phyloP scores from a whole-genome alignment of 176 grass and related monocot genomes.

The Phoenix dactylifera region DNA sequence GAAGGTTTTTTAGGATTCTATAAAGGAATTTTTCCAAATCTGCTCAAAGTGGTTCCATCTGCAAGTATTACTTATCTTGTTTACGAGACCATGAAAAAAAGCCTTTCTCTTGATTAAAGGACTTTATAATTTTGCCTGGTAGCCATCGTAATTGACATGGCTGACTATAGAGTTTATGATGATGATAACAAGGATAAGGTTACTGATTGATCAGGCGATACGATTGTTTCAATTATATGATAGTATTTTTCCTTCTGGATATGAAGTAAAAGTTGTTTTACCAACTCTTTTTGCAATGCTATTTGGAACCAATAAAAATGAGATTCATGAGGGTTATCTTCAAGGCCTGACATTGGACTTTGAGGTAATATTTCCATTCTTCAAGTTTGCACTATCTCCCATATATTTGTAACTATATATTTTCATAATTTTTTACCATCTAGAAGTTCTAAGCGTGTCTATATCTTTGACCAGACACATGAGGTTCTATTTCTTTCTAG shows the following conservation, averaged over 20 bases:
- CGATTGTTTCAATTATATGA: slow-evolving; percentile 32
- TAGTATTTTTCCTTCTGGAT: slow-evolving; percentile 46
- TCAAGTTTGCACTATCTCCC: too few relatives aligned
- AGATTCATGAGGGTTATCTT: slow-evolving; percentile 8
- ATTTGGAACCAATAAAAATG: slow-evolving; percentile 25
- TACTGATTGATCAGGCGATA: slow-evolving; percentile 50
- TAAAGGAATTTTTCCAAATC: slow-evolving; percentile 76
- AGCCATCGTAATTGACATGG: slow-evolving; percentile 52
- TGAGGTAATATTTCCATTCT: too few relatives aligned
- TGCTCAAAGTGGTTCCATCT: slow-evolving; percentile 17
- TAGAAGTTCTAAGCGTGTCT: too few relatives aligned
- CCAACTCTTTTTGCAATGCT: slow-evolving; percentile 26
- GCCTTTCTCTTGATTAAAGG: slow-evolving; percentile 1
- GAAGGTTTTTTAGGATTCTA: slow-evolving; percentile 71
- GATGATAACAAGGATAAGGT: slow-evolving; percentile 37
- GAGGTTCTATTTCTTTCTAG: too few relatives aligned
- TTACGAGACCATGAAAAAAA: slow-evolving; percentile 3
- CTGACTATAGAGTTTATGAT: slow-evolving; percentile 79
- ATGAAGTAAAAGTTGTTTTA: slow-evolving; percentile 25
- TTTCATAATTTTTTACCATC: too few relatives aligned
- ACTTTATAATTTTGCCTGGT: slow-evolving; percentile 25
- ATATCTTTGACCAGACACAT: too few relatives aligned
- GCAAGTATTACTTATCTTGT: slow-evolving; percentile 9
- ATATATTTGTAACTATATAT: too few relatives aligned
- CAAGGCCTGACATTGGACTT: too few relatives aligned